Conservation (phyloP, 108 stramenopile species). For the Aurantiochytrium sp. region DNA sequence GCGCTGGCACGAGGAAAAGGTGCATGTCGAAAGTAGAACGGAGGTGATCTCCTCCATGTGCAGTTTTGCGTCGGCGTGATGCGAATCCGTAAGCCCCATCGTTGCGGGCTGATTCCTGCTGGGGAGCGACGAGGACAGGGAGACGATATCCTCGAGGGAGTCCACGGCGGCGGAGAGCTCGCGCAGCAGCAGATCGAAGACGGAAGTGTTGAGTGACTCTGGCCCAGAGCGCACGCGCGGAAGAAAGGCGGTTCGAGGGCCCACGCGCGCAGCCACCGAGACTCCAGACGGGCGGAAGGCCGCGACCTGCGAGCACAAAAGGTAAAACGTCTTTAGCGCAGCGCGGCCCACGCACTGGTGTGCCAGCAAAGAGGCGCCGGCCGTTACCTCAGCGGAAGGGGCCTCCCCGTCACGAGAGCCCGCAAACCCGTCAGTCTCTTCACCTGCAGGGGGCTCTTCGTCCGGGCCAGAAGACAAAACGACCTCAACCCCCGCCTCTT, state of each 20-base stretch:
- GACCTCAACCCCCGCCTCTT: too few species aligned
- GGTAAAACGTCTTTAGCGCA: not conserved
- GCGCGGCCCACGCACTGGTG: not conserved
- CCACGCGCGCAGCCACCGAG: too few species aligned
- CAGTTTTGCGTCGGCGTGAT: not conserved
- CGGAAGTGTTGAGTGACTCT: not conserved
- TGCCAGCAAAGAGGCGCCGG: too few species aligned
- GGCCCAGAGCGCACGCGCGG: conserved; percentile 6
- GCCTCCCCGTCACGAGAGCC: too few species aligned
- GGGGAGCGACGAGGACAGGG: not conserved
- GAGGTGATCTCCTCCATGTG: conserved; percentile 11
- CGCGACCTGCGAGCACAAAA: conserved; percentile 10
- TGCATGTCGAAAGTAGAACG: not conserved
- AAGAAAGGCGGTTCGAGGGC: too few species aligned
- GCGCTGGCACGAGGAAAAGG: not conserved
- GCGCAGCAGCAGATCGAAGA: not conserved
- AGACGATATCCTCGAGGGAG: not conserved
- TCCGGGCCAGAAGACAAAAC: too few species aligned
- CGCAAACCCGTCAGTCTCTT: not conserved
- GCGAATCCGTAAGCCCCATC: not conserved
- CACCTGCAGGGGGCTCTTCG: not conserved
- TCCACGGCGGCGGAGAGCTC: not conserved
- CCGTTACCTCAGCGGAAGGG: too few species aligned
- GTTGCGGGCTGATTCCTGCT: not conserved
- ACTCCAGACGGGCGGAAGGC: too few species aligned